Evolutionary conservation across 2,329 filamentous ascomycete genomes (phyloP).

Genomic region (Pyricularia sp.): DNA sequence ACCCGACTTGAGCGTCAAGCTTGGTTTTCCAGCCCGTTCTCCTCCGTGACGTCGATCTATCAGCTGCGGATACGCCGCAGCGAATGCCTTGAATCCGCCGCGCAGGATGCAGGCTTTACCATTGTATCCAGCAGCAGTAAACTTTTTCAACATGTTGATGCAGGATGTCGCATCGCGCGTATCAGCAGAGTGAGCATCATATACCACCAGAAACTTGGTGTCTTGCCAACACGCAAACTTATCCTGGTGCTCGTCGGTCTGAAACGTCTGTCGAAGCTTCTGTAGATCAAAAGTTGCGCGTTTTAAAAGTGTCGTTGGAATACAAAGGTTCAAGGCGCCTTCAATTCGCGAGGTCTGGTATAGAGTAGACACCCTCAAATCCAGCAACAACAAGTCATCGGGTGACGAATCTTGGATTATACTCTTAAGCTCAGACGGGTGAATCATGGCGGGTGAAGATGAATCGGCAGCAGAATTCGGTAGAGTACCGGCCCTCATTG

Average conservation of each 20-base stretch:
- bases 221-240: constrained; percentile 71
- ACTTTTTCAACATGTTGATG: constrained; percentile 88
- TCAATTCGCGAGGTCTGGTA: constrained; percentile 66
- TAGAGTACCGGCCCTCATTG: constrained; percentile 39
- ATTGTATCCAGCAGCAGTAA: constrained; percentile 71
- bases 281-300: constrained; percentile 81
- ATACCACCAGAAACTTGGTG: constrained; percentile 72
- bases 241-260: constrained; percentile 56
- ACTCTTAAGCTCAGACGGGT: constrained; percentile 42
- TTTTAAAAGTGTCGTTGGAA: constrained; percentile 89
- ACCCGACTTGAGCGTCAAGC: constrained; percentile 40
- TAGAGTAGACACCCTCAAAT: constrained; percentile 79
- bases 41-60: constrained; percentile 42
- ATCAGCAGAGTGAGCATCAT: constrained; percentile 69
- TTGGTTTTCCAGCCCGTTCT: constrained; percentile 15
- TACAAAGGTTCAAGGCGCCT: constrained; percentile 85
- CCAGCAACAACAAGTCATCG: constrained; percentile 57
- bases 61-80: constrained; percentile 52
- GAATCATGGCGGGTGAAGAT: constrained; percentile 38
- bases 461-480: constrained; percentile 37
- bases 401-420: constrained; percentile 36
- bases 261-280: constrained; percentile 82
- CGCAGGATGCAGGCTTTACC: constrained; percentile 67
- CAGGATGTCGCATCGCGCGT: constrained; percentile 73
- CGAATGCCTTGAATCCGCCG: constrained; percentile 73